Conservation (phyloP, 1,139 yeast species). For the Zhuliangozyma blackwelliae region DNA sequence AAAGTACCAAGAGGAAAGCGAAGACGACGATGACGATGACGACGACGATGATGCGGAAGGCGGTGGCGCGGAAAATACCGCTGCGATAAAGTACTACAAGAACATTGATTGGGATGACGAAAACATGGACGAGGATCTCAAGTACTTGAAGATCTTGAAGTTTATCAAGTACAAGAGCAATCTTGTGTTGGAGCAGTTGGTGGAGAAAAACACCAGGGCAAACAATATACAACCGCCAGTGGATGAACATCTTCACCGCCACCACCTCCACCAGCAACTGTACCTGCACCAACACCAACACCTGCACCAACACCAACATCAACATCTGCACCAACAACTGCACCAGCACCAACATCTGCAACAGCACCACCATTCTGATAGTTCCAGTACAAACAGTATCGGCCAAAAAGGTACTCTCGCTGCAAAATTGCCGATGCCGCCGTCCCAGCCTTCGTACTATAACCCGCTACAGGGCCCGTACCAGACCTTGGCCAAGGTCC, state of each 20-base stretch:
- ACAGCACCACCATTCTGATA: background rate
- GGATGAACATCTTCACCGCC: constrained; percentile 5
- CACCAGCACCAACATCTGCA: background rate
- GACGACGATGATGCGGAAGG: constrained; percentile 19
- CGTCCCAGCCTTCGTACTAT: background rate
- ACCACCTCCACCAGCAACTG: constrained; percentile 7
- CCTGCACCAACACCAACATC: background rate
- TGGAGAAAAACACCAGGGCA: constrained; percentile 1
- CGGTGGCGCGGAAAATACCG: constrained; percentile 21
- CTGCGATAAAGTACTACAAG: constrained; percentile 17
- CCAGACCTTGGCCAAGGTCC: background rate
- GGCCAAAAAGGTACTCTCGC: background rate
- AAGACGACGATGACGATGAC: constrained; percentile 30
- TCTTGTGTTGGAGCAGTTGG: constrained; percentile 9
- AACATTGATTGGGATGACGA: constrained; percentile 50
- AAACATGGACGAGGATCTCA: constrained; percentile 47
- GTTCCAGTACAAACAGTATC: background rate
- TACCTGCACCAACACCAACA: background rate
- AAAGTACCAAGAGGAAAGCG: constrained; percentile 24
- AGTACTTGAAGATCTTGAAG: constrained; percentile 40
- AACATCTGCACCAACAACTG: constrained; percentile 2
- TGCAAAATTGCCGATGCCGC: constrained; percentile 1
- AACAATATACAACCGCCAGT: constrained; percentile 5
- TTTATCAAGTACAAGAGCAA: constrained; percentile 38
- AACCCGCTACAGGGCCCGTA: background rate